These are phyloP conservation scores for Rhizophora mangle DNA, from an alignment of 345 rosid species.

Conservation along the genomic window DNA sequence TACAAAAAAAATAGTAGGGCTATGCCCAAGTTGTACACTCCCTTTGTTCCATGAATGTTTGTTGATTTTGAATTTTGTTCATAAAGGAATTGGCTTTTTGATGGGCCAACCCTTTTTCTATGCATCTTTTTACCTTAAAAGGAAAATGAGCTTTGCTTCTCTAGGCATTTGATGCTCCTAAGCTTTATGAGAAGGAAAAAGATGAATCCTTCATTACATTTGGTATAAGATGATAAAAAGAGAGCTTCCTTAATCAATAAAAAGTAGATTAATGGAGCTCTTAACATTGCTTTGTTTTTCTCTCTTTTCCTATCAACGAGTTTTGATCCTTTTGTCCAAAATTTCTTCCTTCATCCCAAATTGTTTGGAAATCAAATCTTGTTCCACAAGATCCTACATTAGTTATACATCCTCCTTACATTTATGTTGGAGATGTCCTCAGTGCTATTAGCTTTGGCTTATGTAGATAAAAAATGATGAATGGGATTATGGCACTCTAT, in stretches of 20 bases:
- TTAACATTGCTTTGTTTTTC: conserved; percentile 19
- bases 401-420: no score
- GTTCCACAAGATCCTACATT: neutral
- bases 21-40: neutral
- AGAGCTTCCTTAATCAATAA: conserved; percentile 4
- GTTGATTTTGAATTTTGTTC: conserved; percentile 6
- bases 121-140: conserved; percentile 13
- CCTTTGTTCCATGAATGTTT: neutral
- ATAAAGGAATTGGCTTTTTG: neutral
- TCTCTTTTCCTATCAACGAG: conserved; percentile 17
- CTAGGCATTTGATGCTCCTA: neutral
- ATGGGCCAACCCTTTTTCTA: neutral
- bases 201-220: no score
- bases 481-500: no score
- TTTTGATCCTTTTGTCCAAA: conserved; percentile 21
- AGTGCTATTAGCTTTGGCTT: no score
- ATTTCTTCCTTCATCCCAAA: conserved; percentile 21
- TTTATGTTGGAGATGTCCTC: no score
- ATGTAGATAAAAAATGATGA: no score
- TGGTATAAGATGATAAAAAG: neutral
- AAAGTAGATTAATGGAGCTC: conserved; percentile 1
- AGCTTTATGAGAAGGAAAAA: neutral
- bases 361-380: conserved; percentile 8
- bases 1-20: neutral
- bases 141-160: conserved; percentile 15